Conservation (phyloP, 345 rosid species). For the Citrus sinensis region DNA sequence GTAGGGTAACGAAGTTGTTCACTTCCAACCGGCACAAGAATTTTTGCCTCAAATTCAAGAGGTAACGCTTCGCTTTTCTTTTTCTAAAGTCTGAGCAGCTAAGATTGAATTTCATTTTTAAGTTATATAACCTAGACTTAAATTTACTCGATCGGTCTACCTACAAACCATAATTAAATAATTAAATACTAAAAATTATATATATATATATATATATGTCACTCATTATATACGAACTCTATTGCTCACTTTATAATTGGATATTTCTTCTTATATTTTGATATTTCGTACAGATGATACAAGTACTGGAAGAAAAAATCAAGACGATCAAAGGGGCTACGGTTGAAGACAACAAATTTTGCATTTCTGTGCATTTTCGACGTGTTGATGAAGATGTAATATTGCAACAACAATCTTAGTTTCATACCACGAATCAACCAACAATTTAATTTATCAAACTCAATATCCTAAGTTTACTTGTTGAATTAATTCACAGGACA, state of each 20-base stretch:
- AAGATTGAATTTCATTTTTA: too few species aligned
- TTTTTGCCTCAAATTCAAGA: slow-evolving; percentile 44
- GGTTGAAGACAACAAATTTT: slow-evolving; percentile 48
- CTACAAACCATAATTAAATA: too few species aligned
- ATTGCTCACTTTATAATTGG: too few species aligned
- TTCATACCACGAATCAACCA: not conserved
- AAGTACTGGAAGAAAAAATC: slow-evolving; percentile 25
- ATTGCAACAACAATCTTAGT: not conserved
- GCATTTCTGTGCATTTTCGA: slow-evolving; percentile 53
- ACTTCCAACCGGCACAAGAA: slow-evolving; percentile 52
- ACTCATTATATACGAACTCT: too few species aligned
- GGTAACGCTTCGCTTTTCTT: slow-evolving; percentile 16
- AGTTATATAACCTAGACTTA: too few species aligned
- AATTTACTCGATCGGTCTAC: too few species aligned
- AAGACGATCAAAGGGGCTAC: slow-evolving; percentile 35
- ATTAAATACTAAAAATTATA: too few species aligned
- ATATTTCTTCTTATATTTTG: not conserved
- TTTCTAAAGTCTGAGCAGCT: not conserved
- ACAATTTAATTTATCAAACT: not conserved
- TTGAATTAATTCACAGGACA: slow-evolving; percentile 28
- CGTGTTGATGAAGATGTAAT: slow-evolving; percentile 41
- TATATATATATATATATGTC: too few species aligned
- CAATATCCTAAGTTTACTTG: not conserved
- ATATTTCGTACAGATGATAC: slow-evolving; percentile 22
- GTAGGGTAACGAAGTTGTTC: slow-evolving; percentile 37